Conservation (phyloP, 495 filamentous ascomycete genomes). For the Hypoxylon fragiforme region DNA sequence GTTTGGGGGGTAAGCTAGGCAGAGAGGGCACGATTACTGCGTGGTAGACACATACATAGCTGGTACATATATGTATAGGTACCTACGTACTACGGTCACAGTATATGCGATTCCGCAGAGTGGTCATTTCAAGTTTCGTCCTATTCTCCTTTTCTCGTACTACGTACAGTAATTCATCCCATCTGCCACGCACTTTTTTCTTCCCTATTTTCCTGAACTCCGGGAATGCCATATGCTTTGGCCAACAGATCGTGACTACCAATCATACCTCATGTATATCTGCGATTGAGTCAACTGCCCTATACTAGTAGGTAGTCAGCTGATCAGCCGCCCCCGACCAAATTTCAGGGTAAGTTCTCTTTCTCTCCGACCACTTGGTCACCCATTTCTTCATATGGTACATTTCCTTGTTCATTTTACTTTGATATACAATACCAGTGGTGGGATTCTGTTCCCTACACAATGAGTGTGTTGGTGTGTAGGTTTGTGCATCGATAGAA, state of each 20-base stretch:
- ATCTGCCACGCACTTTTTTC: not conserved
- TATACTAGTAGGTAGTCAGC: too few species aligned
- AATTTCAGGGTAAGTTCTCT: too few species aligned
- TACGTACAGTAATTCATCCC: not conserved
- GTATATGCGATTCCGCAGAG: too few species aligned
- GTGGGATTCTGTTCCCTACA: not conserved
- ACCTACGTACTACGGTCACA: too few species aligned
- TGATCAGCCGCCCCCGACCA: too few species aligned
- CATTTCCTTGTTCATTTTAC: not conserved
- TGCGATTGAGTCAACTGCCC: not conserved
- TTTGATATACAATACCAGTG: constrained; percentile 19
- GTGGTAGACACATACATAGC: too few species aligned
- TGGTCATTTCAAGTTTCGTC: not conserved
- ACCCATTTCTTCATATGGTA: not conserved
- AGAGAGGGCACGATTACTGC: too few species aligned
- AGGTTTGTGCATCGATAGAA: too few species aligned
- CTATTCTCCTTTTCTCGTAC: not conserved
- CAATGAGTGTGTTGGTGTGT: not conserved
- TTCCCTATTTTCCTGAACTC: constrained; percentile 7
- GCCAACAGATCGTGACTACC: not conserved
- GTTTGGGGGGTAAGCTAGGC: constrained; percentile 39
- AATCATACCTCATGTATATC: not conserved
- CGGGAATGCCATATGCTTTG: constrained; percentile 2
- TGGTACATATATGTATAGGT: too few species aligned
- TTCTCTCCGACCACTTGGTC: constrained; percentile 4